These are phyloP conservation scores for Plasmodium cynomolgi DNA, from an alignment of 169 alveolate genomes.

Conservation along the genomic window DNA sequence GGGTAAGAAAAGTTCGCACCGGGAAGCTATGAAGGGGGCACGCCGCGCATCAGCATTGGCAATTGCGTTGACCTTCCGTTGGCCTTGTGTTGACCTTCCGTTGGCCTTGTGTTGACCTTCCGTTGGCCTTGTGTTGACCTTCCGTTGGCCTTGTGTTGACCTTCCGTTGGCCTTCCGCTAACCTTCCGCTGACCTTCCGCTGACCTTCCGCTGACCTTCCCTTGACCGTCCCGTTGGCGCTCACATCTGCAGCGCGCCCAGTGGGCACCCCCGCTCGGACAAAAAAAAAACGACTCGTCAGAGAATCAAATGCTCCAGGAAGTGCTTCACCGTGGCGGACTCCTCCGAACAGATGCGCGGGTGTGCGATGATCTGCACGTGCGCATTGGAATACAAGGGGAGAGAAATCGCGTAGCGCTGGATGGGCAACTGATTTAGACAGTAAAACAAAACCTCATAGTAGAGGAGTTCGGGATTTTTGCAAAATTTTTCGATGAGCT, in stretches of 20 bases:
- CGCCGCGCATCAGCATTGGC: too few species aligned
- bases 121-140: too few species aligned
- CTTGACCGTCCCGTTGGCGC: too few species aligned
- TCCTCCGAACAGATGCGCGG: slow-evolving; percentile 64
- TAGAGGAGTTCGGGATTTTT: slow-evolving; percentile 64
- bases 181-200: too few species aligned
- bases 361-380: slow-evolving; percentile 73
- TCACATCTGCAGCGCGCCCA: neutral
- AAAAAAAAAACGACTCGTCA: neutral
- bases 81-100: too few species aligned
- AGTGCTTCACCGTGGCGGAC: slow-evolving; percentile 56
- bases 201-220: too few species aligned
- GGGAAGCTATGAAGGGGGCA: too few species aligned
- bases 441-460: slow-evolving; percentile 57
- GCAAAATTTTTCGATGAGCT: slow-evolving; percentile 27
- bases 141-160: too few species aligned
- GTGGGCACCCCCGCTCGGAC: neutral
- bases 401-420: slow-evolving; percentile 48
- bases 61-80: too few species aligned
- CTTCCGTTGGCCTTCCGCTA: too few species aligned
- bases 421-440: slow-evolving; percentile 49
- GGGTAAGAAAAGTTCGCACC: too few species aligned
- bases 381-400: slow-evolving; percentile 69
- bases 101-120: too few species aligned
- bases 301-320: slow-evolving; percentile 57